Conservation (phyloP, 2,329 filamentous ascomycete species). For the Fusarium sp. region DNA sequence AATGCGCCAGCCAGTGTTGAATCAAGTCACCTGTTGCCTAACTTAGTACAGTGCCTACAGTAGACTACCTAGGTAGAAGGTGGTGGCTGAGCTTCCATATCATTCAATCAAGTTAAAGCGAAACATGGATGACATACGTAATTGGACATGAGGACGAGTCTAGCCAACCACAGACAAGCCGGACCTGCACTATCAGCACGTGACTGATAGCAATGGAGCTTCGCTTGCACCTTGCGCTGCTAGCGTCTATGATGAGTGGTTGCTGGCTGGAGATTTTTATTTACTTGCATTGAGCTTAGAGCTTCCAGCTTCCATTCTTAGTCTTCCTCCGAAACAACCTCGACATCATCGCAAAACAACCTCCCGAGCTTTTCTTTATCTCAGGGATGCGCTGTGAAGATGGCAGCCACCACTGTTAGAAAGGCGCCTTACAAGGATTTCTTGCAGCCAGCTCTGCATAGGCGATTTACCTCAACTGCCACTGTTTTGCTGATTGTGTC, state of each 20-base stretch:
- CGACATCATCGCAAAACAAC: constrained; percentile 37
- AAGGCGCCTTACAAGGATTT: constrained; percentile 84
- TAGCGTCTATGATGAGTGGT: constrained; percentile 42
- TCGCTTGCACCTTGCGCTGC: constrained; percentile 19
- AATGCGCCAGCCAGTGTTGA: constrained; percentile 17
- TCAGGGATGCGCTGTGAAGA: constrained; percentile 61
- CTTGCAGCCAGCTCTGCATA: constrained; percentile 87
- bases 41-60: neutral
- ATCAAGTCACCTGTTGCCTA: constrained; percentile 45
- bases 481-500: constrained; percentile 76
- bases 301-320: constrained; percentile 21
- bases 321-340: constrained; percentile 18
- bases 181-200: constrained; percentile 47
- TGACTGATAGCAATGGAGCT: constrained; percentile 43
- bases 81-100: constrained; percentile 38
- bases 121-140: constrained; percentile 46
- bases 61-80: constrained; percentile 10
- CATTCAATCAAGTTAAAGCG: constrained; percentile 27
- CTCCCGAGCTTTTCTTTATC: constrained; percentile 36
- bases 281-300: constrained; percentile 44
- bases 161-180: constrained; percentile 36
- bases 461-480: constrained; percentile 84
- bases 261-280: constrained; percentile 53
- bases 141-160: constrained; percentile 29
- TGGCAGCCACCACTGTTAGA: constrained; percentile 67